Percentiles rank a stretch among this genome's conserved stretches.
phyloP scores from a whole-genome alignment of 2,329 filamentous ascomycete genomes.

The Phaeomoniella chlamydospora region DNA sequence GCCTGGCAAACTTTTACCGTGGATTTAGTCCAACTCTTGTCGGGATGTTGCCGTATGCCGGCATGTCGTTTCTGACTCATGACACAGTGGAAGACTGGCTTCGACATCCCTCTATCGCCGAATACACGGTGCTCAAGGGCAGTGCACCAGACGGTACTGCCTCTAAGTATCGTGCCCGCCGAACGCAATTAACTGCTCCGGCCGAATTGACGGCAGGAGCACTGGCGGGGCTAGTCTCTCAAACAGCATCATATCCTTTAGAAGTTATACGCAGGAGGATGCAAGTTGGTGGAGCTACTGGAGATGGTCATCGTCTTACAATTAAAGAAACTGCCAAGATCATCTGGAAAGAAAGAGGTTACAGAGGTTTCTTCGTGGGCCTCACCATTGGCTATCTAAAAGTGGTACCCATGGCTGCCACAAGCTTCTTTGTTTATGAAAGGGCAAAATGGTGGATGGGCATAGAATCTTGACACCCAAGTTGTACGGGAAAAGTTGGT shows the following conservation, averaged over 20 bases:
- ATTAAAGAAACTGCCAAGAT: conserved; percentile 64
- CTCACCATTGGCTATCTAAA: conserved; percentile 92
- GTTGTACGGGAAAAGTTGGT: too few relatives aligned
- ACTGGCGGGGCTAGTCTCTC: conserved; percentile 72
- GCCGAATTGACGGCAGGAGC: conserved; percentile 78
- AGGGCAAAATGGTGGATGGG: conserved; percentile 49
- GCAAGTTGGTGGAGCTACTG: conserved; percentile 91
- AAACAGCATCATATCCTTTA: conserved; percentile 84
- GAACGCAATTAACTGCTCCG: conserved; percentile 64
- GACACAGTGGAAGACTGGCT: conserved; percentile 79
- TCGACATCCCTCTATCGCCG: conserved; percentile 50
- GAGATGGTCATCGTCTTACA: conserved; percentile 65
- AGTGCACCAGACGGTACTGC: conserved; percentile 13
- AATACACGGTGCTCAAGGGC: conserved; percentile 61
- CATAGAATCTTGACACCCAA: conserved; percentile 33
- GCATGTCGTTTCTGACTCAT: conserved; percentile 88
- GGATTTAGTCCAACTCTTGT: conserved; percentile 82
- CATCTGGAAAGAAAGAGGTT: conserved; percentile 63
- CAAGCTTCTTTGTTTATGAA: conserved; percentile 55
- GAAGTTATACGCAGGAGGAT: conserved; percentile 86
- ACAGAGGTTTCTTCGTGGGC: conserved; percentile 79
- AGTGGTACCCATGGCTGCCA: conserved; percentile 76
- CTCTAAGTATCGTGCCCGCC: conserved; percentile 34
- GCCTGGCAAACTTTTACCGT: conserved; percentile 83
- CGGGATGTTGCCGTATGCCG: conserved; percentile 94